Evolutionary conservation across 805 yeast species (phyloP), one percentile per base, ranked within the genome.

Genomic region (Ogataea salicorniae): DNA sequence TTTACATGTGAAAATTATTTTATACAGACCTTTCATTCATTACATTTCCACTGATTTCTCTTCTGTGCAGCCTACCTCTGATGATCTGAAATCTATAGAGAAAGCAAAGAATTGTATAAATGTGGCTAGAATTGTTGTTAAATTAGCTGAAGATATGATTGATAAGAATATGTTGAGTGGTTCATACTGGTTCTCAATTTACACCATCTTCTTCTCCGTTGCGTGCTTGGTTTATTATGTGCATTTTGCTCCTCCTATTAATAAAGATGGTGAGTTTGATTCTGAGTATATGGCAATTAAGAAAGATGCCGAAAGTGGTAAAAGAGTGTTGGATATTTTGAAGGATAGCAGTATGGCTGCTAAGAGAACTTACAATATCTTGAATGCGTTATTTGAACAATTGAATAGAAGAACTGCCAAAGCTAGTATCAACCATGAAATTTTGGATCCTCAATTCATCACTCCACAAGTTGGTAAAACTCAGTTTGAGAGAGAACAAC

Each of bases 141-240:
- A 83, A 57, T 63, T 88, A 47, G 89, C 96, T 0, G 81, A 85
- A 56, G 89, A 84, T 59, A 80, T 90, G 89, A 81, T 85, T 51
- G 76, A 79, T 53, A 79, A 81, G 52, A 75, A 83, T 48, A 73
- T 87, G 64, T 69, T 90, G 37, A 79, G 83, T 53, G 96, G 96
- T 0, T 86, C 94, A 2, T 91, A 90, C 61, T 89, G 96, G 96
- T 90, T 88, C 61, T 82, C 94, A 6, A 85, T 87, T 60, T 90
- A 90, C 63, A 87, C 96, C 0, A 84, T 90, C 5, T 90, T 89
- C 63, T 88, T 87, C 67, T 83, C 95, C 2, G 89, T 89, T 50
- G 95, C 96, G 0, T 86, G 95, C 59, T 71, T 89, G 56, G 85
- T 87, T 16, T 87, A 84, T 59, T 88, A 89, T 61, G 84, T 80